A percentile compares a stretch with the other conserved stretches of the same genome.
Conservation (phyloP, 1,139 yeast species). For the Taphrina communis region DNA sequence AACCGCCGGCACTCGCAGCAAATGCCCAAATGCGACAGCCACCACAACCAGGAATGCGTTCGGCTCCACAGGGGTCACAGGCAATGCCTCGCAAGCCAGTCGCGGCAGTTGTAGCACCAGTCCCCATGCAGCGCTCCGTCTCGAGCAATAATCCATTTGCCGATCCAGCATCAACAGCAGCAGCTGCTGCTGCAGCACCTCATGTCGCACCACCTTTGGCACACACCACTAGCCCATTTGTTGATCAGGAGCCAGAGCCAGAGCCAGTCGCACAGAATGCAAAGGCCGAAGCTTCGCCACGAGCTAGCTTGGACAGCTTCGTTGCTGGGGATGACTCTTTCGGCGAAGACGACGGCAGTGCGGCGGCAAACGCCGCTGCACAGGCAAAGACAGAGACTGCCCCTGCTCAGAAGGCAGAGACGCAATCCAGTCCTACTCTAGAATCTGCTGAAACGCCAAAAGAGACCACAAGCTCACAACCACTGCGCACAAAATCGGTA, state of each 20-base stretch:
- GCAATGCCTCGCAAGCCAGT: slow-evolving; percentile 22
- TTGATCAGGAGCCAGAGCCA: neutral
- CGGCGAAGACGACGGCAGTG: slow-evolving; percentile 20
- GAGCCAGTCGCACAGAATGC: neutral
- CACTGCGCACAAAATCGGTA: slow-evolving; percentile 31
- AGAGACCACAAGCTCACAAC: neutral
- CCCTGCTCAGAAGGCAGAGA: neutral
- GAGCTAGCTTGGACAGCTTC: slow-evolving; percentile 26
- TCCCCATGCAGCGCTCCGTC: slow-evolving; percentile 13
- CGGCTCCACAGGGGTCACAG: slow-evolving; percentile 1
- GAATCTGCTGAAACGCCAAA: neutral
- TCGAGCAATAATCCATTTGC: slow-evolving; percentile 26
- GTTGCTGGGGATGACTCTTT: slow-evolving; percentile 37
- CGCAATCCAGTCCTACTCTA: neutral
- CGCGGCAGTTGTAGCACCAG: neutral
- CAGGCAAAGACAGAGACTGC: slow-evolving; percentile 1
- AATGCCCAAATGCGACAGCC: slow-evolving; percentile 26
- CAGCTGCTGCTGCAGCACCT: neutral
- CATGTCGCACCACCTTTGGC: slow-evolving; percentile 22
- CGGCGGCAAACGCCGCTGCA: neutral
- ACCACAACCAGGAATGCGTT: slow-evolving; percentile 4
- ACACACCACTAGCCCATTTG: neutral
- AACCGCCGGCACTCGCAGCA: slow-evolving; percentile 14
- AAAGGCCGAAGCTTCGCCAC: slow-evolving; percentile 6
- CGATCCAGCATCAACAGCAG: slow-evolving; percentile 5